Base-by-base conservation (phyloP, 345 rosid genomes). In the Linum lewisii region DNA sequence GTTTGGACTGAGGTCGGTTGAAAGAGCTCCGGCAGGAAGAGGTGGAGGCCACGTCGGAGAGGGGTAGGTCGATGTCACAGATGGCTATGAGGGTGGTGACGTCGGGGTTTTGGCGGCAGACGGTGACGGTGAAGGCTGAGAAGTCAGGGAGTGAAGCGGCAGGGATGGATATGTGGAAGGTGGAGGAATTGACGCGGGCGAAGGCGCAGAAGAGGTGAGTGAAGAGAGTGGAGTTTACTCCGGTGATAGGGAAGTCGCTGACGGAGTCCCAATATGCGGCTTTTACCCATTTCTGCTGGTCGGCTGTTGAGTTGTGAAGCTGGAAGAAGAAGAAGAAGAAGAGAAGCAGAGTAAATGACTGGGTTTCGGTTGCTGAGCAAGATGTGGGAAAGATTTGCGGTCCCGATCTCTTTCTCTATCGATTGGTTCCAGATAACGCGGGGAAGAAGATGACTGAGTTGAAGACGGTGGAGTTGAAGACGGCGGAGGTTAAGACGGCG, bases 121-220 rank as follows among this genome's bases (percentile, higher is more conserved):
- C 42, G 53, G 16, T 69, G 18, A 2, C 13, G 1, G 29, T 24
- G 61, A 60, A 69, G 69, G 2, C 26, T 6, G 62, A 55, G 65
- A 44, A 64, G 19, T 59, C 65, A 3, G 69, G 67, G 21, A 74
- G 79, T 59, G 64, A 78, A 0, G 75, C 23, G 4, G 84, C 68
- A 11, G 83, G 29, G 26, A 84, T 60, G 6, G 76, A 63, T 22
- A 84, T 79, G 47, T 69, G 75, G 59, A 64, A 54, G 20, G 78
- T 84, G 36, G 66, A 70, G 23, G 76, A 0, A 65, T 84, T 24
- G 4, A 82, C 72, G 14, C 64, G 75, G 38, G 84, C 87, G 44
- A 79, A 81, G 18, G 87, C 82, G 13, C 76, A 82, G 9, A 74
- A 76, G 4, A 87, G 75, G 60, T 84, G 88, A 18, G 88, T 84